A percentile compares a stretch with the other conserved stretches of the same genome.
Evolutionary conservation across 1,139 yeast genomes (phyloP).

Genomic region (Zygosaccharomyces sapae): DNA sequence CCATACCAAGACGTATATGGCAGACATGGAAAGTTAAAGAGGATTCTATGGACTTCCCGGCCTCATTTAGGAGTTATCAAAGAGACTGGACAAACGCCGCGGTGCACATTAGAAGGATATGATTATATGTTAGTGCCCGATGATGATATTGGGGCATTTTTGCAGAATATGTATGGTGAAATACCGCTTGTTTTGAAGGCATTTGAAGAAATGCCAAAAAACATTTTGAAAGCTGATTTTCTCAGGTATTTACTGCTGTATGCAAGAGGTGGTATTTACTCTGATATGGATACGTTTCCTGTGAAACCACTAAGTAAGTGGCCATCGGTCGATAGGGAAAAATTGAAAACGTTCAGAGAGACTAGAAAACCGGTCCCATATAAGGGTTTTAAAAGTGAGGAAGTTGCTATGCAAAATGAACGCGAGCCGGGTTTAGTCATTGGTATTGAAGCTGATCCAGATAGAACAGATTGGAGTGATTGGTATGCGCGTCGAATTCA

Average conservation of each 20-base stretch:
- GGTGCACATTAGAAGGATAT: conserved; percentile 48
- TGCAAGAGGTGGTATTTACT: conserved; percentile 90
- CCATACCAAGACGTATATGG: conserved; percentile 79
- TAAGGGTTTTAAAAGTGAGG: conserved; percentile 12
- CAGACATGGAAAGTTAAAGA: conserved; percentile 87
- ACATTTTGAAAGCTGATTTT: conserved; percentile 82
- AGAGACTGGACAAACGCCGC: conserved; percentile 53
- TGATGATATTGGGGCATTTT: conserved; percentile 58
- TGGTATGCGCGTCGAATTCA: conserved; percentile 73
- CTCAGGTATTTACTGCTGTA: conserved; percentile 78
- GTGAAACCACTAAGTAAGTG: conserved; percentile 57
- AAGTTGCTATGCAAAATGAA: conserved; percentile 2
- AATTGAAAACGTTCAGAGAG: conserved; percentile 2
- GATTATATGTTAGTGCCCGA: conserved; percentile 75
- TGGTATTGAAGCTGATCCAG: conserved; percentile 93
- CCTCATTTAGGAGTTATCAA: conserved; percentile 42
- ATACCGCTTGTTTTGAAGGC: conserved; percentile 79
- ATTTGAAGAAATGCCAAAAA: conserved; percentile 70
- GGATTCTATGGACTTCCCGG: conserved; percentile 52
- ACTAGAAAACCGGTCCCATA: conserved; percentile 18
- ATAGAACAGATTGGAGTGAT: conserved; percentile 67
- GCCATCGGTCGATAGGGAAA: conserved; percentile 39
- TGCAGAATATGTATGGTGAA: conserved; percentile 58
- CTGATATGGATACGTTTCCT: conserved; percentile 80
- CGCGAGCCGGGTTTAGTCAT: conserved; percentile 66